phyloP scores from a whole-genome alignment of 225 moss, liverwort and hornwort species.

The Neckera pumila region DNA sequence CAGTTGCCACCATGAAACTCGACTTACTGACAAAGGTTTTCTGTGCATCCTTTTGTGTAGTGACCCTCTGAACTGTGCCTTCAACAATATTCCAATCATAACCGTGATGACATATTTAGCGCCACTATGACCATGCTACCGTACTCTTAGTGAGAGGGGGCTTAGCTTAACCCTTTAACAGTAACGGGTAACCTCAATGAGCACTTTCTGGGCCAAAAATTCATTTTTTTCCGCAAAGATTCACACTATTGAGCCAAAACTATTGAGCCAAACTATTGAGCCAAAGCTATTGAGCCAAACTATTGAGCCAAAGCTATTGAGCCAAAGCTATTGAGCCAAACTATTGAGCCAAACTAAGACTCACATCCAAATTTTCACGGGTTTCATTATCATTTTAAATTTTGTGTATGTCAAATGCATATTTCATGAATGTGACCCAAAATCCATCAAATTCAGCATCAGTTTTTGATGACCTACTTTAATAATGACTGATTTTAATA shows the following conservation, averaged over 20 bases:
- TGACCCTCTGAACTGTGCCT: background rate
- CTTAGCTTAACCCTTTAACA: background rate
- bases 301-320: background rate
- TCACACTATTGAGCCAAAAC: background rate
- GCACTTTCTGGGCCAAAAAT: background rate
- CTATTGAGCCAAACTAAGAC: background rate
- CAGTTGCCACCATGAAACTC: background rate
- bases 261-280: background rate
- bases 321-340: background rate
- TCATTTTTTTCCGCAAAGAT: background rate
- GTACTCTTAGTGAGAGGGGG: background rate
- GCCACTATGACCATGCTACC: background rate
- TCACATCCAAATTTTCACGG: background rate
- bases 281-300: background rate
- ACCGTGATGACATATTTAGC: background rate
- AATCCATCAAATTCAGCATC: background rate
- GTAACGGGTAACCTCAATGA: background rate
- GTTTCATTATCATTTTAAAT: background rate
- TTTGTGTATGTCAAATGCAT: background rate
- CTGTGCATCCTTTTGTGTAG: background rate
- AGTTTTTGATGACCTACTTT: background rate
- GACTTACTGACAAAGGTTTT: background rate
- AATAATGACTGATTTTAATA: background rate
- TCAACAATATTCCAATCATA: background rate
- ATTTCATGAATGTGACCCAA: background rate